Evolutionary conservation across 106 monocot genomes (phyloP).

Genomic region (Posidonia australis): DNA sequence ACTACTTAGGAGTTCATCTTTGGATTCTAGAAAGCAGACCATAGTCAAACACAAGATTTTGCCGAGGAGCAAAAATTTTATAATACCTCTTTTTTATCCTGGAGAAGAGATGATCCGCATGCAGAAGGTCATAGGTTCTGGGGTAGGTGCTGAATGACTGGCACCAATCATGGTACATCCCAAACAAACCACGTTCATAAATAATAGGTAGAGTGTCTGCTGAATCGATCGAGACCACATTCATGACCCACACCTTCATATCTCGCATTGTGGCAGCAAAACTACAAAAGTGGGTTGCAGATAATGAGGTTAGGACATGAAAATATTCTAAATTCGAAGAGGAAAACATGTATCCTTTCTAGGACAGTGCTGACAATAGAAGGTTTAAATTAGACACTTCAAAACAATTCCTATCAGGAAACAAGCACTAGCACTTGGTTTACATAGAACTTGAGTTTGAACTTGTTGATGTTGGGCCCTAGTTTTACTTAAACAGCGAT

Average conservation of each 20-base stretch:
- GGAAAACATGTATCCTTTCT: too few species aligned
- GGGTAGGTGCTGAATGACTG: slow-evolving; percentile 93
- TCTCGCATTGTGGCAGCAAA: slow-evolving; percentile 74
- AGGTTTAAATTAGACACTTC: too few species aligned
- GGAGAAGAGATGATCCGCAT: slow-evolving; percentile 90
- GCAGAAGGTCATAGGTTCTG: slow-evolving; percentile 84
- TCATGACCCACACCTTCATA: slow-evolving; percentile 89
- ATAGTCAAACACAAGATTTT: neutral
- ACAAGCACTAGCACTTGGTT: too few species aligned
- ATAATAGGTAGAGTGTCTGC: slow-evolving; percentile 83
- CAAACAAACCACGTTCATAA: slow-evolving; percentile 87
- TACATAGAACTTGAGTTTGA: too few species aligned
- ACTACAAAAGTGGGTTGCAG: slow-evolving; percentile 19
- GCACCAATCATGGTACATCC: slow-evolving; percentile 95
- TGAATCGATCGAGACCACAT: slow-evolving; percentile 69
- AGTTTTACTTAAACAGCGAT: too few species aligned
- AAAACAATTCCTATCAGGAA: too few species aligned
- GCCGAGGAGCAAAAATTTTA: neutral
- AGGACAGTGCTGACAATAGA: too few species aligned
- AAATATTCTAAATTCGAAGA: neutral
- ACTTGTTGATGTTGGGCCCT: too few species aligned
- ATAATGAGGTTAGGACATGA: neutral
- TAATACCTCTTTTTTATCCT: slow-evolving; percentile 50
- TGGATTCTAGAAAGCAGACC: neutral
- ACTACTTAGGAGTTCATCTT: neutral